Evolutionary conservation across 805 yeast genomes (phyloP), one percentile per base, ranked within the genome.

Genomic region (Myxozyma melibiosi): DNA sequence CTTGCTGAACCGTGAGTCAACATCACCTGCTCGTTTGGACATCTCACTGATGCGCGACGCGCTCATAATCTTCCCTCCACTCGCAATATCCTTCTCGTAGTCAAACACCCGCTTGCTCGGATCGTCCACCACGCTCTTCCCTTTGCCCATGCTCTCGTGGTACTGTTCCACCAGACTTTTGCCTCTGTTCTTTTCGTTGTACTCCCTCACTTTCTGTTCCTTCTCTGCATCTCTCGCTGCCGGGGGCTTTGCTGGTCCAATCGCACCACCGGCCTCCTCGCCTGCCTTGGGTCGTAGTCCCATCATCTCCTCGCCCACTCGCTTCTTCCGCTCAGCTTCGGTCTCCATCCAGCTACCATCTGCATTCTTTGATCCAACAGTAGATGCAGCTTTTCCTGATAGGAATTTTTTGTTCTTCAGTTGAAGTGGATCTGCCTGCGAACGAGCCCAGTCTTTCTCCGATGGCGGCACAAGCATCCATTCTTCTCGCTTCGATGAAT

Each of bases 401-500:
- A 57, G n/a, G 37, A 64, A 64, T 44, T 55, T 56, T 16, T 57
- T 41, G 27, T 55, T 55, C 22, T 48, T 35, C 3, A 64, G 40
- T 28, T 64, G 55, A 3, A 55, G 14, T 16, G 66, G 65, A 48
- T 64, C 66, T 2, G 57, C 57, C 25, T 54, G 63, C 11, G 55
- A 42, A 3, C 49, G 52, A 4, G 66, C 57, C 66, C 61, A 64
- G 41, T 56, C 61, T 39, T 44, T 43, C 30, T 57, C 53, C 2
- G 63, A 40, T 7, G 67, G 67, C 24, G 67, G 67, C 37, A 58
- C 55, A 8, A 57, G 53, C 67, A 64, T 64, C 67, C 67, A 64
- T 31, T 64, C 68, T 25, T 64, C 68, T 11, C 65, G 66, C 38
- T 34, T 38, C 11, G 63, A 20, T 28, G 49, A 16, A 7, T 38